Percentiles rank a stretch among this genome's conserved stretches.
Evolutionary conservation across 2,329 filamentous ascomycete genomes (phyloP).

Genomic region (Verticillium klebahnii): DNA sequence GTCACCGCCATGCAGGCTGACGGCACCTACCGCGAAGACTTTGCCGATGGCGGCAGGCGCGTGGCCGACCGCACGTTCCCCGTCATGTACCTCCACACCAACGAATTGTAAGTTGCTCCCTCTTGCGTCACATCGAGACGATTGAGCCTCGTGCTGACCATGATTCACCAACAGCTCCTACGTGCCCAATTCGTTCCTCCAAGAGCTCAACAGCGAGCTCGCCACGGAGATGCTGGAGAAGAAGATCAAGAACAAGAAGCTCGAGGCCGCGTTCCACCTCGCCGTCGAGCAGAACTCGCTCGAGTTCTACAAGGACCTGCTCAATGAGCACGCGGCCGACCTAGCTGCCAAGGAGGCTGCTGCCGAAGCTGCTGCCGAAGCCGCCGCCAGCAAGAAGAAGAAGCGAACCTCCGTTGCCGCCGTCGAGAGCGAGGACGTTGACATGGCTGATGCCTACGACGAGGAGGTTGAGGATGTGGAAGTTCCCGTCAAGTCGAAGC

Average conservation of each 20-base stretch:
- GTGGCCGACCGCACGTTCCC: constrained; percentile 82
- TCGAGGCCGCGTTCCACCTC: constrained; percentile 74
- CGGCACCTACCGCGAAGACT: constrained; percentile 83
- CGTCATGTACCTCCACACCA: constrained; percentile 91
- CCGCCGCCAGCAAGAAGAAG: constrained; percentile 39
- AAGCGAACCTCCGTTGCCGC: constrained; percentile 30
- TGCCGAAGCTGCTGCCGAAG: constrained; percentile 35
- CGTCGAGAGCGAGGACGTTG: constrained; percentile 51
- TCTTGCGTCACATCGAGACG: neutral
- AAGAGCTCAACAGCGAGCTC: constrained; percentile 69
- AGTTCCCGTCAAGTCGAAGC: constrained; percentile 67
- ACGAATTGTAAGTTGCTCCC: constrained; percentile 82
- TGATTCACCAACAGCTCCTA: constrained; percentile 62
- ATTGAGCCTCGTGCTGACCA: neutral
- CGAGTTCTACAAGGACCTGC: constrained; percentile 76
- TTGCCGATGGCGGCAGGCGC: constrained; percentile 82
- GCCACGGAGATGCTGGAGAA: constrained; percentile 64
- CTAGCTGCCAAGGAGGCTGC: constrained; percentile 55
- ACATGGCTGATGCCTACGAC: constrained; percentile 50
- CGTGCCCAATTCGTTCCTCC: constrained; percentile 81
- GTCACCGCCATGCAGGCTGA: constrained; percentile 78
- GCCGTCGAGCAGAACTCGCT: constrained; percentile 75
- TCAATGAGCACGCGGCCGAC: constrained; percentile 66
- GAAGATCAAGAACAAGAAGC: constrained; percentile 70
- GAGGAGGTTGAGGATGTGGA: constrained; percentile 46